Evolutionary conservation across 2,329 filamentous ascomycete genomes (phyloP).

Genomic region (Anisogramma anomala): DNA sequence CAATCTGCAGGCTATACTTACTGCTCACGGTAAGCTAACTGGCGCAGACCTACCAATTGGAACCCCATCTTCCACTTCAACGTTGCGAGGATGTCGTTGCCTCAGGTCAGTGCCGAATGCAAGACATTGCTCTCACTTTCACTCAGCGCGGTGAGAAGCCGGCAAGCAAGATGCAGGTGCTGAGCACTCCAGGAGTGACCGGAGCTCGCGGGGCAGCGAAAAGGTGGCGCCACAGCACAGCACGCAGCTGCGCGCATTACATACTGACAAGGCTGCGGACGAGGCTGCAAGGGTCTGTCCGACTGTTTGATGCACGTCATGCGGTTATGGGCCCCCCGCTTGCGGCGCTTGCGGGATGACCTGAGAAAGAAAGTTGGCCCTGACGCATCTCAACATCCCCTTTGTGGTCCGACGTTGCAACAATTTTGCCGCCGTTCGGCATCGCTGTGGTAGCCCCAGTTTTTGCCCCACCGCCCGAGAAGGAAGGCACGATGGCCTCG

Average conservation of each 20-base stretch:
- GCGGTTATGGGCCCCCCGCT: neutral
- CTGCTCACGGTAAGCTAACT: conserved; percentile 5
- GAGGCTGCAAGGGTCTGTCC: conserved; percentile 4
- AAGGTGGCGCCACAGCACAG: too few species aligned
- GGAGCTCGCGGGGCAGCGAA: too few species aligned
- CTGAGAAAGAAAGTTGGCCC: too few species aligned
- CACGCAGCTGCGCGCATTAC: neutral
- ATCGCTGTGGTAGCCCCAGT: too few species aligned
- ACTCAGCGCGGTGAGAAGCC: too few species aligned
- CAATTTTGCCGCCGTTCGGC: too few species aligned
- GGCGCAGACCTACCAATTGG: conserved; percentile 10
- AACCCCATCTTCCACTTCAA: conserved; percentile 5
- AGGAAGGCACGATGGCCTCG: conserved; percentile 3
- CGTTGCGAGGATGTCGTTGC: conserved; percentile 2
- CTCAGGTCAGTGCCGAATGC: neutral
- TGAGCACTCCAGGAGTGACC: too few species aligned
- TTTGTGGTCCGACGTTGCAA: too few species aligned
- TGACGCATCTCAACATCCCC: too few species aligned
- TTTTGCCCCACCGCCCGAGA: neutral
- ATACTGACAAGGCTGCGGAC: conserved; percentile 8
- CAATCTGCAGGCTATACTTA: conserved; percentile 10
- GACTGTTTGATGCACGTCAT: neutral
- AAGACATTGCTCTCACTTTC: too few species aligned
- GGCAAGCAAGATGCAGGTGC: too few species aligned
- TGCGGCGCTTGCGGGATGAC: neutral